phyloP scores from a whole-genome alignment of 2,329 filamentous ascomycete species.

The Fusarium metavorans region DNA sequence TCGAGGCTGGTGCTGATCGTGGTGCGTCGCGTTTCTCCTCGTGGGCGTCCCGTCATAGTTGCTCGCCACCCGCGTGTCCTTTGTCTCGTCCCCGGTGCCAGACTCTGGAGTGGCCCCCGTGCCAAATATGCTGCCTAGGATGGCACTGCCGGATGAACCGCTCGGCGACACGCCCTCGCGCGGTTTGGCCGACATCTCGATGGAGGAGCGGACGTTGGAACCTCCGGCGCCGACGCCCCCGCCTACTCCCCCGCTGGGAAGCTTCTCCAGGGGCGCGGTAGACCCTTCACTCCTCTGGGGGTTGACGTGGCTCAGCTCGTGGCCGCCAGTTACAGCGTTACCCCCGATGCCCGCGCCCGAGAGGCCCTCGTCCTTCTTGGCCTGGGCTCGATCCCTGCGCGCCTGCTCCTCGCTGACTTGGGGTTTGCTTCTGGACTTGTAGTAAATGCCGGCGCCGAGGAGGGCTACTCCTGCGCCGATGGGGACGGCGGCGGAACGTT shows the following conservation, averaged over 20 bases:
- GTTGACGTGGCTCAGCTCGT: slow-evolving; percentile 43
- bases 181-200: slow-evolving; percentile 43
- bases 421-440: slow-evolving; percentile 22
- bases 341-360: slow-evolving; percentile 49
- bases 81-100: slow-evolving; percentile 16
- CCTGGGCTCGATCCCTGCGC: slow-evolving; percentile 38
- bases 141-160: slow-evolving; percentile 11
- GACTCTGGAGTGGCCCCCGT: slow-evolving; percentile 35
- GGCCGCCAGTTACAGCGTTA: slow-evolving; percentile 47
- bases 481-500: slow-evolving; percentile 33
- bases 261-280: slow-evolving; percentile 44
- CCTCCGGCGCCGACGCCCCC: slow-evolving; percentile 49
- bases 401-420: slow-evolving; percentile 25
- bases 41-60: slow-evolving; percentile 29
- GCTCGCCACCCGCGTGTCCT: slow-evolving; percentile 34
- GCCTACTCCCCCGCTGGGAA: slow-evolving; percentile 50
- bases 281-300: slow-evolving; percentile 36
- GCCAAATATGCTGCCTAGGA: slow-evolving; percentile 40
- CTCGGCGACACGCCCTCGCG: slow-evolving; percentile 13
- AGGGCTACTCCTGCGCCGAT: slow-evolving; percentile 33
- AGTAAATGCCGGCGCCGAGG: slow-evolving; percentile 43
- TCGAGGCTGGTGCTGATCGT: slow-evolving; percentile 21
- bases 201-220: slow-evolving; percentile 41
- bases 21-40: slow-evolving; percentile 20
- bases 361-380: slow-evolving; percentile 49